Percentiles rank a stretch among this genome's conserved stretches.
Evolutionary conservation across 2,329 filamentous ascomycete species (phyloP).

Genomic region (Fusarium decemcellulare): DNA sequence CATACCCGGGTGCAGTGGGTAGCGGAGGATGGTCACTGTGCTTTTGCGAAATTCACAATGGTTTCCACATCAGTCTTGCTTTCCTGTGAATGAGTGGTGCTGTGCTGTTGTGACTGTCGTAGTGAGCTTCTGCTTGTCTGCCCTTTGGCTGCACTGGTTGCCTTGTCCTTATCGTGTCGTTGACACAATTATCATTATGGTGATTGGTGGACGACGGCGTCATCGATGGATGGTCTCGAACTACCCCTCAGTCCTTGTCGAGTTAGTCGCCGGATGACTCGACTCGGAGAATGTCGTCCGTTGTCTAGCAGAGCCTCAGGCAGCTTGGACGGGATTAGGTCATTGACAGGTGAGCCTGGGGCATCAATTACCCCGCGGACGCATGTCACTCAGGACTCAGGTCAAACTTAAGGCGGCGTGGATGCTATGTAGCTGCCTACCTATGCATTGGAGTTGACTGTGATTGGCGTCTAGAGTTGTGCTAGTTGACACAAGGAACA

Average conservation of each 20-base stretch:
- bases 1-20: slow-evolving; percentile 69
- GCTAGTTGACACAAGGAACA: no score
- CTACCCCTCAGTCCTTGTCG: slow-evolving; percentile 21
- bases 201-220: slow-evolving; percentile 24
- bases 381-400: neutral
- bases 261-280: slow-evolving; percentile 28
- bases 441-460: neutral
- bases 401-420: neutral
- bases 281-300: slow-evolving; percentile 18
- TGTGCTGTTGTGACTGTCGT: slow-evolving; percentile 37
- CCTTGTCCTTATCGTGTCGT: neutral
- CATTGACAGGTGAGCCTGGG: slow-evolving; percentile 7
- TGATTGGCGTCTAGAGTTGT: neutral
- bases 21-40: slow-evolving; percentile 64
- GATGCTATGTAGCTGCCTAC: neutral
- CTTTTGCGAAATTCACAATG: slow-evolving; percentile 72
- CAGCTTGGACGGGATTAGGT: slow-evolving; percentile 3
- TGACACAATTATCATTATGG: neutral
- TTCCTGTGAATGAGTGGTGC: slow-evolving; percentile 34
- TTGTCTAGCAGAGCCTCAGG: slow-evolving; percentile 10
- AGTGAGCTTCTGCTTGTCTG: slow-evolving; percentile 6
- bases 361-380: slow-evolving; percentile 32
- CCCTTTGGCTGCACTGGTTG: neutral
- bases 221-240: slow-evolving; percentile 26
- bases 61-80: slow-evolving; percentile 61